phyloP scores from a whole-genome alignment of 129 eudicot species.

The Flaveria bidentis region DNA sequence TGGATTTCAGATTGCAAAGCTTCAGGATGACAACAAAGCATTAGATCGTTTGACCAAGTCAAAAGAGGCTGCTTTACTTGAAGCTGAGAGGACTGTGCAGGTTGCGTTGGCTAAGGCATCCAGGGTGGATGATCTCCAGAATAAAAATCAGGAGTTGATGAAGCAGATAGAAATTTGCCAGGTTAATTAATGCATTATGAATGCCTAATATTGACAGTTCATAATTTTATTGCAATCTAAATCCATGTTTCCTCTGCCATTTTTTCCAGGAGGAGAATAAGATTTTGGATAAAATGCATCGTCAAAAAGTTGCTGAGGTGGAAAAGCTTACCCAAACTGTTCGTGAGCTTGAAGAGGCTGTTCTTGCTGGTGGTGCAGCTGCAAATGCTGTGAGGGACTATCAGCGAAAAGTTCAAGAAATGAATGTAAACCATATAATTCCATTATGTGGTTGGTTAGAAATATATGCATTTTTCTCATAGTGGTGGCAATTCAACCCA shows the following conservation, averaged over 20 bases:
- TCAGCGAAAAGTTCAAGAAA: slow-evolving; percentile 95
- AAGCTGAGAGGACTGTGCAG: slow-evolving; percentile 93
- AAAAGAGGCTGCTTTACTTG: slow-evolving; percentile 97
- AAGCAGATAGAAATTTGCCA: slow-evolving; percentile 96
- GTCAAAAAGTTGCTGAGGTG: slow-evolving; percentile 94
- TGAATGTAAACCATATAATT: slow-evolving; percentile 56
- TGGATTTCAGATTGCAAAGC: slow-evolving; percentile 73
- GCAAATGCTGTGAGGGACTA: slow-evolving; percentile 96
- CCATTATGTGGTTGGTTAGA: neutral
- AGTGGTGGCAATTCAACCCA: neutral
- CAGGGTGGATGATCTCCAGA: slow-evolving; percentile 92
- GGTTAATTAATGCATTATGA: slow-evolving; percentile 30
- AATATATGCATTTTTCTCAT: neutral
- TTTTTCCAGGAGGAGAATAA: slow-evolving; percentile 63
- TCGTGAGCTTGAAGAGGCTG: slow-evolving; percentile 93
- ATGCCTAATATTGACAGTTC: neutral
- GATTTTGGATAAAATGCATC: slow-evolving; percentile 85
- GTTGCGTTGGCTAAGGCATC: slow-evolving; percentile 92
- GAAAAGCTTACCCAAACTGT: slow-evolving; percentile 94
- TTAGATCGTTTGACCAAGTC: slow-evolving; percentile 89
- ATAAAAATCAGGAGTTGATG: slow-evolving; percentile 94
- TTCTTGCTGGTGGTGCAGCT: slow-evolving; percentile 99
- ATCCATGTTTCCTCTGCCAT: neutral
- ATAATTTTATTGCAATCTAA: neutral
- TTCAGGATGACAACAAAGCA: slow-evolving; percentile 93